These are phyloP conservation scores for Clathrus columnatus DNA, from an alignment of 768 basidiomycete species.

Conservation along the genomic window DNA sequence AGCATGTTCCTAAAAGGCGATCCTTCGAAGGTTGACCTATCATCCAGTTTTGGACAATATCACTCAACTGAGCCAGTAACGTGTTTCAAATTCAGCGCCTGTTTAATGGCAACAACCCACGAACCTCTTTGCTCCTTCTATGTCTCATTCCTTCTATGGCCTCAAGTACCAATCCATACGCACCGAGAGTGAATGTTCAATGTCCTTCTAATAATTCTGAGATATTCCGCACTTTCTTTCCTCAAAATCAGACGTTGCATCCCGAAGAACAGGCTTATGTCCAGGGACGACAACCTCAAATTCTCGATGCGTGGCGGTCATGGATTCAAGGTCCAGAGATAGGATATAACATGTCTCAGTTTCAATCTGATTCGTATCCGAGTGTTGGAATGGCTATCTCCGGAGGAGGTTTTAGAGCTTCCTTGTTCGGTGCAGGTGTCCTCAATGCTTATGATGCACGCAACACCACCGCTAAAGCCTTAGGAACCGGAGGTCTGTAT, in stretches of 20 bases:
- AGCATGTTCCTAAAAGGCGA: too few relatives aligned
- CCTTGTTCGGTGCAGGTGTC: slow-evolving; percentile 55
- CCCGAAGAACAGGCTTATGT: slow-evolving; percentile 43
- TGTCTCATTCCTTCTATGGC: background rate
- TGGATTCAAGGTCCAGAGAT: slow-evolving; percentile 50
- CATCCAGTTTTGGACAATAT: too few relatives aligned
- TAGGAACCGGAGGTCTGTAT: slow-evolving; percentile 57
- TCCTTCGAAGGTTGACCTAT: too few relatives aligned
- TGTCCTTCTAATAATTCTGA: slow-evolving; percentile 41
- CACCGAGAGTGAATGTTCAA: slow-evolving; percentile 37
- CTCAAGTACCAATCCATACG: slow-evolving; percentile 34
- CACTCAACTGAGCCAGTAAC: too few relatives aligned
- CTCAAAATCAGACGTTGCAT: slow-evolving; percentile 43
- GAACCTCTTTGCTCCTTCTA: background rate
- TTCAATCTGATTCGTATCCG: slow-evolving; percentile 17
- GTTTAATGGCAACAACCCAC: too few relatives aligned
- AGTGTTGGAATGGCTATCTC: slow-evolving; percentile 57
- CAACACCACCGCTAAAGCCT: slow-evolving; percentile 44
- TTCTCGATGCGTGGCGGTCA: slow-evolving; percentile 43
- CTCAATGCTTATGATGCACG: slow-evolving; percentile 52
- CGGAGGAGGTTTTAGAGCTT: slow-evolving; percentile 64
- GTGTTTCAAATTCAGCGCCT: too few relatives aligned
- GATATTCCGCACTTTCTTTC: slow-evolving; percentile 45
- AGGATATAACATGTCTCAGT: slow-evolving; percentile 41
- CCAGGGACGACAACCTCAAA: slow-evolving; percentile 28